phyloP scores from a whole-genome alignment of 2,329 filamentous ascomycete species.

The Dactylellina cionopaga region DNA sequence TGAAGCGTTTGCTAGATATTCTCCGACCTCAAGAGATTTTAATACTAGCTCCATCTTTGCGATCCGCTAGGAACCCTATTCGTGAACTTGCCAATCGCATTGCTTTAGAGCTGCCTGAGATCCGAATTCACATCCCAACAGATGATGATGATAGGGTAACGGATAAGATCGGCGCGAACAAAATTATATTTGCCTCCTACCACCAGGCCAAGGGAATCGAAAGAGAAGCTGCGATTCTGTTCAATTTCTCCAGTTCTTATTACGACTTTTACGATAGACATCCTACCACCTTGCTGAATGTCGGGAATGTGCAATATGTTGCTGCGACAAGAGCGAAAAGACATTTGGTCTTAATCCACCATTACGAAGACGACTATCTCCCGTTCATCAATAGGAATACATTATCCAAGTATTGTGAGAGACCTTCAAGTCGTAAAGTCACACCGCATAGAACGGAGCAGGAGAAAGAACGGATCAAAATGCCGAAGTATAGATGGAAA shows the following conservation, averaged over 20 bases:
- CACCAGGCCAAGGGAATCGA: conserved; percentile 55
- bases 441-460: conserved; percentile 24
- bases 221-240: conserved; percentile 50
- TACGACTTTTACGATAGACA: conserved; percentile 43
- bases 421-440: conserved; percentile 18
- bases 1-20: conserved; percentile 27
- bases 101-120: conserved; percentile 36
- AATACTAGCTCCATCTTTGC: conserved; percentile 47
- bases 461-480: conserved; percentile 18
- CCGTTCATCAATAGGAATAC: conserved; percentile 41
- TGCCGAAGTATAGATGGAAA: conserved; percentile 30
- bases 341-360: conserved; percentile 48
- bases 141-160: conserved; percentile 28
- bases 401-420: conserved; percentile 34
- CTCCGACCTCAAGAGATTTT: conserved; percentile 45
- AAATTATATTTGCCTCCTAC: conserved; percentile 49
- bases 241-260: conserved; percentile 51
- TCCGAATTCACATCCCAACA: conserved; percentile 38
- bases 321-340: conserved; percentile 51
- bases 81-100: conserved; percentile 43
- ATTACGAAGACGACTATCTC: conserved; percentile 24
- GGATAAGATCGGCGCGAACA: conserved; percentile 31
- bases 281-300: conserved; percentile 10
- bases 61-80: conserved; percentile 18
- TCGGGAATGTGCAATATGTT: conserved; percentile 52